Base-by-base conservation (phyloP, 2,329 filamentous ascomycete species). In the Raffaelea albimanens region DNA sequence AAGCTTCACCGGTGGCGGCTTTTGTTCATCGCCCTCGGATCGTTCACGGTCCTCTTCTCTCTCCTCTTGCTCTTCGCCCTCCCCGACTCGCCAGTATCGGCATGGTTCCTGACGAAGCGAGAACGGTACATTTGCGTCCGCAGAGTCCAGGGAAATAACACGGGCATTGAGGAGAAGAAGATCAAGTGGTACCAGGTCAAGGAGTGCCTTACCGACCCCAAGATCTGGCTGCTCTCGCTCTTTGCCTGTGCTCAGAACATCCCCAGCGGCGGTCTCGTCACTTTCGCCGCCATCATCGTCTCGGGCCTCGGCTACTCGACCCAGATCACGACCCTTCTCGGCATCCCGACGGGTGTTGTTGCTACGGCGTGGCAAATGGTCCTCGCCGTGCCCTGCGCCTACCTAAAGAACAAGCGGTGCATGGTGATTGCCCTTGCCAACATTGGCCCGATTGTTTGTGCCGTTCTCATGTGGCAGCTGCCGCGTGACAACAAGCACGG, bases 131-230 rank as follows among this genome's bases (percentile, higher is more conserved):
- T 52, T 40, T 52, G 51, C 18, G 45, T 61, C 21, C 57, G 43
- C 25, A 44, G 48, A 18, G 40, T 50, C 16, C 48, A 36, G 29
- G 36, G 19, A 22, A 50, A 50, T 39, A 46, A 46, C 38, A 50
- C 48, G 3, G 48, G 48, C 31, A 39, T 50, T 18, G 48, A 50
- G 41, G 78, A 76, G 51, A 63, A 65, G 9, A 63, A 72, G 21
- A 71, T 72, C 58, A 68, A 71, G 48, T 60, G 55, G 58, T 64
- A 70, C 40, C 71, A 73, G 56, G 65, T 69, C 4, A 62, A 63
- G 49, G 70, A 77, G 57, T 70, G 70, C 0, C 55, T 70, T 1
- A 44, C 58, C 3, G 78, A 82, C 53, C 68, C 75, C n/a, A 50
- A 54, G 45, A 51, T 51, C 4, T 56, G 54, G 54, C 43, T 55